Conservation (phyloP, 257 asterid species). For the Solanum etuberosum region DNA sequence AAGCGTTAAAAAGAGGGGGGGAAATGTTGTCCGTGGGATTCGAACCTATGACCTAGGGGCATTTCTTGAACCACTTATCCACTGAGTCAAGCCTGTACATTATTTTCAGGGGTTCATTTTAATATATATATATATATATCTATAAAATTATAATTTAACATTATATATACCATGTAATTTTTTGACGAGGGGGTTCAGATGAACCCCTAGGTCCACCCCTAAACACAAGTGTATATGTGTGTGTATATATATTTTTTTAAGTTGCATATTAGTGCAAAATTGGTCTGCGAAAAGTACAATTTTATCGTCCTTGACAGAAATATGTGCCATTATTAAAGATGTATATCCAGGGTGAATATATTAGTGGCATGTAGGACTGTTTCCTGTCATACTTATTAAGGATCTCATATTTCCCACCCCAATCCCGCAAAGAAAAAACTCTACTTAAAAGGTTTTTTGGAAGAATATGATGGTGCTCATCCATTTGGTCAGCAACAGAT, state of each 20-base stretch:
- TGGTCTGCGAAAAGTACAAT: not conserved
- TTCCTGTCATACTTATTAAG: not conserved
- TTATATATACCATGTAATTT: too few species aligned
- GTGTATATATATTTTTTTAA: too few species aligned
- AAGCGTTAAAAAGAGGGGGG: too few species aligned
- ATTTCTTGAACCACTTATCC: too few species aligned
- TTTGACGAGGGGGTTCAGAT: too few species aligned
- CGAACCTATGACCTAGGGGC: too few species aligned
- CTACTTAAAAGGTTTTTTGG: not conserved
- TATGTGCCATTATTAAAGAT: not conserved
- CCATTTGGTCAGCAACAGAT: not conserved
- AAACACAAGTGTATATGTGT: not conserved
- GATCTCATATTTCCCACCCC: not conserved
- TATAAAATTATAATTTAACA: too few species aligned
- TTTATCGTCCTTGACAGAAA: not conserved
- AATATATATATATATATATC: too few species aligned
- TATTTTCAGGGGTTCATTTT: too few species aligned
- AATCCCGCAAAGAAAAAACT: not conserved
- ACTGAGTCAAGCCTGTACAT: too few species aligned
- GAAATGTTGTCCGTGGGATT: too few species aligned
- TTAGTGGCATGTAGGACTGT: not conserved
- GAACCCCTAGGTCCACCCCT: too few species aligned
- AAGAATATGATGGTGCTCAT: not conserved
- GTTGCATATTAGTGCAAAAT: not conserved
- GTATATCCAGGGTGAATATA: not conserved